Evolutionary conservation across 1,139 yeast species (phyloP).

Genomic region (Saccharomycopsis hybrid): DNA sequence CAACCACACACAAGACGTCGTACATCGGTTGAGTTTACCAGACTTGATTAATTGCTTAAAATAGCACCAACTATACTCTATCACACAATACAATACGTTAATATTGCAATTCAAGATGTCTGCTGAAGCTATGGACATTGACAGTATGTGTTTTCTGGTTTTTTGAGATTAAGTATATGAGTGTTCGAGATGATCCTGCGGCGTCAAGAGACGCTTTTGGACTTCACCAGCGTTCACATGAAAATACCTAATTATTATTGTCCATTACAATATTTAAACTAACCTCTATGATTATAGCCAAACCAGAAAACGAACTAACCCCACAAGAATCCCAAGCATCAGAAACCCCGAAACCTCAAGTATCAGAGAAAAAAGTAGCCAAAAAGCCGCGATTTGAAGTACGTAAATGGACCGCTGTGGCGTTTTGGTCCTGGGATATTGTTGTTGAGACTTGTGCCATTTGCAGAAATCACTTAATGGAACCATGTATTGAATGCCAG

Average conservation of each 20-base stretch:
- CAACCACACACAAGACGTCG: neutral
- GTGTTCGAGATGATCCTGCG: too few relatives aligned
- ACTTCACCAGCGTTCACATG: neutral
- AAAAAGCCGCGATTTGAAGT: slow-evolving; percentile 43
- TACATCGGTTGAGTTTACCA: neutral
- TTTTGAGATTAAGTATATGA: too few relatives aligned
- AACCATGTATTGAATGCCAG: slow-evolving; percentile 96
- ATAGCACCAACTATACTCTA: neutral
- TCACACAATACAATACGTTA: neutral
- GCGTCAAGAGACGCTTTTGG: neutral
- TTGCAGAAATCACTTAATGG: slow-evolving; percentile 98
- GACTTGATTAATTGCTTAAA: neutral
- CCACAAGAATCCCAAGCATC: neutral
- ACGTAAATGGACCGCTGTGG: slow-evolving; percentile 95
- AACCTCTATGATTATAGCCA: neutral
- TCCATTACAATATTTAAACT: neutral
- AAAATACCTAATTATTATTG: too few relatives aligned
- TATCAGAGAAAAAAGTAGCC: neutral
- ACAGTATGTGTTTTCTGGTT: slow-evolving; percentile 4
- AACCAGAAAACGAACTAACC: neutral
- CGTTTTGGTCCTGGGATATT: slow-evolving; percentile 99
- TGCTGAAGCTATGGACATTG: slow-evolving; percentile 16
- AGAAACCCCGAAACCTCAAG: neutral
- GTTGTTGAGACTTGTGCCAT: slow-evolving; percentile 97
- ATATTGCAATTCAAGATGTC: slow-evolving; percentile 2